phyloP scores from a whole-genome alignment of 2,329 filamentous ascomycete genomes.

The Aspergillus terreus region DNA sequence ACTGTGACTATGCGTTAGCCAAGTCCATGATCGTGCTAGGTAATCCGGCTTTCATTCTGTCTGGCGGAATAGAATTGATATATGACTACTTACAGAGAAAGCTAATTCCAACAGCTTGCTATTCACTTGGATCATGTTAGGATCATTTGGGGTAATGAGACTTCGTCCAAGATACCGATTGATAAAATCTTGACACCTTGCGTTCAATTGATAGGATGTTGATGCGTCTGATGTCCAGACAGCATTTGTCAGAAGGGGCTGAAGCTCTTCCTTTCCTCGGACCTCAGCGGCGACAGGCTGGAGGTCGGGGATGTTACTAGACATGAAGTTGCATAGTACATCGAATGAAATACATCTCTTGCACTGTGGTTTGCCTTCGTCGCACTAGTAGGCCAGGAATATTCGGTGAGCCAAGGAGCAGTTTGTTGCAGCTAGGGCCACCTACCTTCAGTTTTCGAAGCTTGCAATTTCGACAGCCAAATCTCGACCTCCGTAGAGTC shows the following conservation, averaged over 20 bases:
- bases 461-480: slow-evolving; percentile 52
- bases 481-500: slow-evolving; percentile 37
- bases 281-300: slow-evolving; percentile 29
- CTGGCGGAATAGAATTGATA: background rate
- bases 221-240: slow-evolving; percentile 36
- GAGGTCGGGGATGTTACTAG: slow-evolving; percentile 33
- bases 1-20: slow-evolving; percentile 22
- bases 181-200: slow-evolving; percentile 42
- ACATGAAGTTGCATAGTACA: slow-evolving; percentile 44
- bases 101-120: slow-evolving; percentile 35
- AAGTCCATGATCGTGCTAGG: background rate
- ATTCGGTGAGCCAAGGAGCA: slow-evolving; percentile 7
- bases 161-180: slow-evolving; percentile 38
- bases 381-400: slow-evolving; percentile 37
- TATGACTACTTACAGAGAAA: slow-evolving; percentile 33
- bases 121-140: slow-evolving; percentile 38
- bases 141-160: slow-evolving; percentile 37
- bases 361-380: slow-evolving; percentile 46
- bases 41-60: background rate
- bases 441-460: slow-evolving; percentile 48
- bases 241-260: slow-evolving; percentile 22
- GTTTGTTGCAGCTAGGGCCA: background rate
- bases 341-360: slow-evolving; percentile 42
- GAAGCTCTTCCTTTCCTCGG: slow-evolving; percentile 17
- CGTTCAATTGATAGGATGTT: slow-evolving; percentile 33